Evolutionary conservation across 257 asterid species (phyloP).

Genomic region (Verbascum thapsus): DNA sequence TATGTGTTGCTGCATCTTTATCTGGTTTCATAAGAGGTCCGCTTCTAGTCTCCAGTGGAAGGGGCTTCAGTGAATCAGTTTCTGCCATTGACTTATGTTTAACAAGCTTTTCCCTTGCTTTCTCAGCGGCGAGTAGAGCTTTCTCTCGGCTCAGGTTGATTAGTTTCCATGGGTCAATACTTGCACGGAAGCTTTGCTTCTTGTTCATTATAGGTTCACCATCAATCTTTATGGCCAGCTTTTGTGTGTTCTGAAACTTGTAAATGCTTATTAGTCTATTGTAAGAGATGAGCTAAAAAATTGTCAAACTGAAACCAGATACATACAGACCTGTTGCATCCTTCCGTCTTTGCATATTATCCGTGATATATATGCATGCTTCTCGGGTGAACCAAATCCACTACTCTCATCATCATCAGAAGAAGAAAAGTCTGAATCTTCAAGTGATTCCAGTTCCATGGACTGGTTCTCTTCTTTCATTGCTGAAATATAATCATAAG

Average conservation of each 20-base stretch:
- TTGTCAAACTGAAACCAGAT: constrained; percentile 5
- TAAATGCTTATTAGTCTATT: background rate
- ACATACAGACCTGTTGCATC: constrained; percentile 47
- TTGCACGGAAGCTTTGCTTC: constrained; percentile 74
- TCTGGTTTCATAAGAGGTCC: constrained; percentile 62
- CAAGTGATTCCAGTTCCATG: constrained; percentile 64
- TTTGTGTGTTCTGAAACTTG: constrained; percentile 55
- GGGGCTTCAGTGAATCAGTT: constrained; percentile 60
- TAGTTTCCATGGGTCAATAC: constrained; percentile 95
- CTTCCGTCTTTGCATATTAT: constrained; percentile 49
- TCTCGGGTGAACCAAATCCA: constrained; percentile 61
- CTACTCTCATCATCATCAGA: constrained; percentile 56
- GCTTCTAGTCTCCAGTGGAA: constrained; percentile 71
- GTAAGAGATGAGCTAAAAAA: background rate
- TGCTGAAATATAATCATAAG: constrained; percentile 90
- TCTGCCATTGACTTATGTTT: constrained; percentile 39
- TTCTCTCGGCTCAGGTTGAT: constrained; percentile 79
- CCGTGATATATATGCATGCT: constrained; percentile 48
- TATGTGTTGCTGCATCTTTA: constrained; percentile 31
- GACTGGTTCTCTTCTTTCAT: constrained; percentile 80
- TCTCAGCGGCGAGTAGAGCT: constrained; percentile 70
- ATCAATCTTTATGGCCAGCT: constrained; percentile 75
- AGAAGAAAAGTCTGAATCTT: constrained; percentile 78
- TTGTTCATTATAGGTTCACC: constrained; percentile 50
- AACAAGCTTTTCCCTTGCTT: constrained; percentile 70